Conservation (phyloP, 2,329 filamentous ascomycete genomes). For the Trichoderma sp. region DNA sequence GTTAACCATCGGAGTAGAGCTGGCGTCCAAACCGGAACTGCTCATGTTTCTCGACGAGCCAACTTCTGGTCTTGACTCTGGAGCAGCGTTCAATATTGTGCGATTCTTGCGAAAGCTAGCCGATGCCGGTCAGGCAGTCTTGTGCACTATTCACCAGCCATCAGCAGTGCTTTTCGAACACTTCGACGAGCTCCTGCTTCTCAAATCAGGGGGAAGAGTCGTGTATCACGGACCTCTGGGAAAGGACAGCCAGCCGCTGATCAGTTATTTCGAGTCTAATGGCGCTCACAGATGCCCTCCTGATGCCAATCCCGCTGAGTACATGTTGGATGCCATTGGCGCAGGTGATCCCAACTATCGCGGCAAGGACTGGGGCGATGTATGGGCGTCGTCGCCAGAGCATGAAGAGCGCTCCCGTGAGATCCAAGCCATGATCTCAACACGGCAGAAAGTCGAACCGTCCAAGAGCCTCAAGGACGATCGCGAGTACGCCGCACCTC, state of each 20-base stretch:
- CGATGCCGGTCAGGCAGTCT: slow-evolving; percentile 55
- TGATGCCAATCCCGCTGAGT: slow-evolving; percentile 52
- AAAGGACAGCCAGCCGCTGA: slow-evolving; percentile 44
- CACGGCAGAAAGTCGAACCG: slow-evolving; percentile 40
- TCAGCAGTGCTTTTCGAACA: slow-evolving; percentile 54
- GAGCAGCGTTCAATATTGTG: slow-evolving; percentile 59
- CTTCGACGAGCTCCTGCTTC: slow-evolving; percentile 55
- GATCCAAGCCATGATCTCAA: slow-evolving; percentile 49
- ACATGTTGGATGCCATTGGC: slow-evolving; percentile 56
- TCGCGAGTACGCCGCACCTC: slow-evolving; percentile 61
- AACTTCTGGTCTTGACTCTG: slow-evolving; percentile 56
- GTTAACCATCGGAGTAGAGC: slow-evolving; percentile 54
- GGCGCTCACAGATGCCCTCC: slow-evolving; percentile 47
- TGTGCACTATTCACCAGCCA: slow-evolving; percentile 61
- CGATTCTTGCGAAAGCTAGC: slow-evolving; percentile 60
- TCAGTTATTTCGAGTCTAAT: slow-evolving; percentile 51
- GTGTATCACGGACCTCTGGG: slow-evolving; percentile 56
- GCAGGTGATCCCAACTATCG: slow-evolving; percentile 59
- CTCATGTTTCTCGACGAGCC: slow-evolving; percentile 65
- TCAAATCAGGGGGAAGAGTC: slow-evolving; percentile 51
- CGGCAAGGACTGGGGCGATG: slow-evolving; percentile 60
- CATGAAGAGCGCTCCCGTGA: slow-evolving; percentile 45
- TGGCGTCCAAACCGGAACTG: slow-evolving; percentile 56
- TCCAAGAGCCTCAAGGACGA: slow-evolving; percentile 45
- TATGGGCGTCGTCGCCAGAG: slow-evolving; percentile 55